phyloP scores from a whole-genome alignment of 2,329 filamentous ascomycete genomes.

The Aspergillus costaricaensis region DNA sequence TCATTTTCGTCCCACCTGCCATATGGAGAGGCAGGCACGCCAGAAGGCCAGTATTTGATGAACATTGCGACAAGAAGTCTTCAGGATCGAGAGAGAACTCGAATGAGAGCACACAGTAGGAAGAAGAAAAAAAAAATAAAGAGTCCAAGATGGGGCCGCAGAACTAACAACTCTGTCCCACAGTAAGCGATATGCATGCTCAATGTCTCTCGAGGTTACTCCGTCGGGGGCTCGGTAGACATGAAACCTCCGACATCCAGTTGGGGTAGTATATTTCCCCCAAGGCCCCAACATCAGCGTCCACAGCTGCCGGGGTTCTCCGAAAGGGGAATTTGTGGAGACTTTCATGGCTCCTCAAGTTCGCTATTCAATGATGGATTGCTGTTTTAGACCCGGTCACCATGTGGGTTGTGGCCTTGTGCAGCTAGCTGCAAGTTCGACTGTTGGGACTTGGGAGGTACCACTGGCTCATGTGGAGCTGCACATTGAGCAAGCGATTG shows the following conservation, averaged over 20 bases:
- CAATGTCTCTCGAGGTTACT: neutral
- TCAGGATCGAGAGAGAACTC: neutral
- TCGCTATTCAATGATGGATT: neutral
- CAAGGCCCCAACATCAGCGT: neutral
- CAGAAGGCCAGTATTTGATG: neutral
- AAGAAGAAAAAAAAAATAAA: neutral
- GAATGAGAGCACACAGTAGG: neutral
- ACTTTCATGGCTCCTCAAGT: neutral
- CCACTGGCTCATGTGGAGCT: neutral
- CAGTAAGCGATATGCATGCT: neutral
- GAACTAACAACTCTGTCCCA: neutral
- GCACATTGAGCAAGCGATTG: neutral
- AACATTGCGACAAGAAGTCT: neutral
- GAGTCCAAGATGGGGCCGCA: neutral
- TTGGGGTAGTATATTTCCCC: neutral
- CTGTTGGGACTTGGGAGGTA: neutral
- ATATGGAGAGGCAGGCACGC: neutral
- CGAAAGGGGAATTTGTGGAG: neutral
- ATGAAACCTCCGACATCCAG: constrained; percentile 9
- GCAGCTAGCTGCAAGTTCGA: neutral
- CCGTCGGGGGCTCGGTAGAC: constrained; percentile 9
- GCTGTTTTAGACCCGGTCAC: neutral
- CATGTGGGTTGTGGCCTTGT: neutral
- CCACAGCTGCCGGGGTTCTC: neutral
- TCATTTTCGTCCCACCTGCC: neutral